Percentiles rank a stretch among this genome's conserved stretches.
Conservation (phyloP, 495 filamentous ascomycete species). For the Lasiosphaeriaceae sp. region DNA sequence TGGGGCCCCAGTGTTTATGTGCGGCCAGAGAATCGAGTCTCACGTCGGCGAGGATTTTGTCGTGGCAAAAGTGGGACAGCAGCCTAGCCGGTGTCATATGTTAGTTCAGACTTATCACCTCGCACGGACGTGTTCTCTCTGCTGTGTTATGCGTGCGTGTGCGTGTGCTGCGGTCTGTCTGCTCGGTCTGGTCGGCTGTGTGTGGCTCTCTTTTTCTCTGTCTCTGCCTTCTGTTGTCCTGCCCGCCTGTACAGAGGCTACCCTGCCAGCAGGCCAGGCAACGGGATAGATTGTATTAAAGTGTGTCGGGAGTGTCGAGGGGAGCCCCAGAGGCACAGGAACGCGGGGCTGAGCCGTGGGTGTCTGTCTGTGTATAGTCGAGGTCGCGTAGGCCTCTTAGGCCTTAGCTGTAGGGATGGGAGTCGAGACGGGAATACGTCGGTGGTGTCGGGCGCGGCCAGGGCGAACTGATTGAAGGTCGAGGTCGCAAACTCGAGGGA, state of each 20-base stretch:
- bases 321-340: neutral
- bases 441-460: neutral
- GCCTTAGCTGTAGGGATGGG: neutral
- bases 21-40: neutral
- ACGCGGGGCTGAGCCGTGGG: too few relatives aligned
- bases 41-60: slow-evolving; percentile 14
- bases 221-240: too few relatives aligned
- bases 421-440: neutral
- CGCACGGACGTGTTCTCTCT: slow-evolving; percentile 9
- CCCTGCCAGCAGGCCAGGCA: neutral
- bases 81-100: slow-evolving; percentile 28
- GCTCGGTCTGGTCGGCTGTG: neutral
- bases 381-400: too few relatives aligned
- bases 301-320: too few relatives aligned
- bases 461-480: neutral
- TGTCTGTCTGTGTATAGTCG: too few relatives aligned
- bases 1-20: neutral
- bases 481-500: neutral
- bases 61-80: slow-evolving; percentile 23
- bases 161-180: slow-evolving; percentile 9
- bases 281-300: neutral
- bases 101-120: slow-evolving; percentile 28
- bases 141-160: neutral
- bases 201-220: too few relatives aligned
- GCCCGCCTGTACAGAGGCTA: too few relatives aligned